phyloP scores from a whole-genome alignment of 768 basidiomycete species.

The Boletus rubropictus region DNA sequence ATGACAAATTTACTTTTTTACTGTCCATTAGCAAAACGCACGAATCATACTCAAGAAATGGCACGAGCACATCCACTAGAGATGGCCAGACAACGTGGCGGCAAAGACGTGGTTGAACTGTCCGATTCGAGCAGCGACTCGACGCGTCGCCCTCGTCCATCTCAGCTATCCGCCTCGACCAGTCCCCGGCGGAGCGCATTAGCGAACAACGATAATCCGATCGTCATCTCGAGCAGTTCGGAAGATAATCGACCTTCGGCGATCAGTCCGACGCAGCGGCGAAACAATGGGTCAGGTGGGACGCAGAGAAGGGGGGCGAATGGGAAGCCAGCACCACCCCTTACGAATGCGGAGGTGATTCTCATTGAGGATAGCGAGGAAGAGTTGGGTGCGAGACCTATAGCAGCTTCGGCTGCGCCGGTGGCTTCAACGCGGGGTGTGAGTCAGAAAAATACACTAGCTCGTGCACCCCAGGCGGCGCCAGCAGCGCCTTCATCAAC shows the following conservation, averaged over 20 bases:
- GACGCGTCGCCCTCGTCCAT: not conserved
- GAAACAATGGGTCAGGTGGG: not conserved
- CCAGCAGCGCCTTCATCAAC: not conserved
- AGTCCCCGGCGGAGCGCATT: not conserved
- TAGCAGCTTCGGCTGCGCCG: not conserved
- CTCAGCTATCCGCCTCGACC: not conserved
- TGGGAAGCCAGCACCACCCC: conserved; percentile 3
- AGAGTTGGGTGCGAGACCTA: not conserved
- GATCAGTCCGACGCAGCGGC: not conserved
- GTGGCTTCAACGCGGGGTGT: not conserved
- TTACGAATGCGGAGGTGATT: conserved; percentile 23
- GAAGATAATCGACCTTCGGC: conserved; percentile 1
- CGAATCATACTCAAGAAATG: conserved; percentile 3
- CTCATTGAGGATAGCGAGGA: conserved; percentile 26
- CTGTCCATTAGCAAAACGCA: conserved; percentile 12
- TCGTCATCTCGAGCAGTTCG: conserved; percentile 25
- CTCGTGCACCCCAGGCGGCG: not conserved
- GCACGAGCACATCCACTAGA: conserved; percentile 10
- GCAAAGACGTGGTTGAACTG: conserved; percentile 15
- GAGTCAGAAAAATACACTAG: not conserved
- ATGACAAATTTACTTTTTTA: not conserved
- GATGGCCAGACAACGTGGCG: conserved; percentile 3
- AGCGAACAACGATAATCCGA: conserved; percentile 10
- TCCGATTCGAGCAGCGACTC: conserved; percentile 22
- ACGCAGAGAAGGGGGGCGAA: not conserved